Conservation (phyloP, 1,284 basidiomycete species). For the Cryptococcus amylolentus region DNA sequence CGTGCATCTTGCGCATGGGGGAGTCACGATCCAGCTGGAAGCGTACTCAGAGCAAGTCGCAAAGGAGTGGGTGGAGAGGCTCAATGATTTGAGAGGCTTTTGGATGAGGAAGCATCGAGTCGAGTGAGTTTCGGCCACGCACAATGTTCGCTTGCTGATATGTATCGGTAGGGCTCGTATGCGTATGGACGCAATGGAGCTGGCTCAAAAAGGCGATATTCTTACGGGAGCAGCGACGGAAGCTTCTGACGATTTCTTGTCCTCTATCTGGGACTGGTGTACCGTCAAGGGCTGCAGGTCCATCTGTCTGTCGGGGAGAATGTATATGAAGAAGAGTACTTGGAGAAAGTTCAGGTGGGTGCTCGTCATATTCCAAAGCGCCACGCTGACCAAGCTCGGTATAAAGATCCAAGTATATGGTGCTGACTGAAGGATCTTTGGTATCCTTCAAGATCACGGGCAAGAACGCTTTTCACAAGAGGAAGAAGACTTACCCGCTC, state of each 20-base stretch:
- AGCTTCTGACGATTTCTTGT: constrained; percentile 17
- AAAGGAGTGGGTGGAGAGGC: constrained; percentile 40
- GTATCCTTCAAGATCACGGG: constrained; percentile 37
- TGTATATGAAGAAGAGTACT: constrained; percentile 37
- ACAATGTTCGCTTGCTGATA: no score
- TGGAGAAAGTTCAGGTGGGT: constrained; percentile 43
- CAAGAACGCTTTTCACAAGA: constrained; percentile 24
- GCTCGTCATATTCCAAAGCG: not conserved
- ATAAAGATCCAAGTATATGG: constrained; percentile 30
- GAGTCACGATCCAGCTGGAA: constrained; percentile 21
- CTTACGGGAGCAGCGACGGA: constrained; percentile 22
- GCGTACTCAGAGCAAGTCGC: constrained; percentile 32
- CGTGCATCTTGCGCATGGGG: constrained; percentile 21
- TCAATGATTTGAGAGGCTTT: constrained; percentile 32
- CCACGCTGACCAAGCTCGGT: not conserved
- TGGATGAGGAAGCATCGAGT: constrained; percentile 42
- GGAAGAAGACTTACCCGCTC: constrained; percentile 36
- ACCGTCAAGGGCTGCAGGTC: constrained; percentile 42
- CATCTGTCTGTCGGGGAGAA: constrained; percentile 33
- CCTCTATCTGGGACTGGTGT: constrained; percentile 49
- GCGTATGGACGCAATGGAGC: constrained; percentile 39
- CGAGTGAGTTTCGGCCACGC: constrained; percentile 27
- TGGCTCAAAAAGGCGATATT: constrained; percentile 16
- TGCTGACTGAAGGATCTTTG: constrained; percentile 36
- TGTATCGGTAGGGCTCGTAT: constrained; percentile 30